Evolutionary conservation across 352 stramenopile genomes (phyloP).

Genomic region (Pythium rhizo-oryzae): DNA sequence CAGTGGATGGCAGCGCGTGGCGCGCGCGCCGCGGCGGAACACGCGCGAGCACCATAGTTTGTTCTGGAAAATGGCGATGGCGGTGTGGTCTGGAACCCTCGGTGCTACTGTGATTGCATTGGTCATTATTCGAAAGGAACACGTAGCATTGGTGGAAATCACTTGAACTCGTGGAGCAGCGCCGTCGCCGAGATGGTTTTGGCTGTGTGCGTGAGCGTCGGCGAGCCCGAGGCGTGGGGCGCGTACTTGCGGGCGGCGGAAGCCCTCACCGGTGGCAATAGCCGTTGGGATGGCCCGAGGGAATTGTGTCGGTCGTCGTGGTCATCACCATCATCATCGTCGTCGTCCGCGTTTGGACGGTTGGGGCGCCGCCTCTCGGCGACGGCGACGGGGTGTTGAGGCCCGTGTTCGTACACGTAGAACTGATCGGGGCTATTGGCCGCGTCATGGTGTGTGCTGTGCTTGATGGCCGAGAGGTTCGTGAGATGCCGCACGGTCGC

Average conservation of each 20-base stretch:
- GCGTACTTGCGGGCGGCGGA: constrained; percentile 15
- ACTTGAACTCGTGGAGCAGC: constrained; percentile 32
- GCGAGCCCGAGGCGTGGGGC: constrained; percentile 20
- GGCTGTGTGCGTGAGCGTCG: constrained; percentile 41
- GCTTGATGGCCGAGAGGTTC: constrained; percentile 13
- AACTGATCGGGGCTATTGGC: constrained; percentile 3
- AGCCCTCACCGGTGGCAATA: constrained; percentile 5
- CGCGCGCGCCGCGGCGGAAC: not conserved
- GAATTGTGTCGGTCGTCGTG: not conserved
- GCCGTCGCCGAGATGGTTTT: constrained; percentile 51
- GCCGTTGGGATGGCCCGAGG: not conserved
- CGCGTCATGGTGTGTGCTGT: not conserved
- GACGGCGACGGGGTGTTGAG: too few relatives aligned
- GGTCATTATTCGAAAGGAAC: constrained; percentile 16
- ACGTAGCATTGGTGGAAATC: constrained; percentile 26
- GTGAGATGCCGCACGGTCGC: constrained; percentile 36
- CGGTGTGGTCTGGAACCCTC: too few relatives aligned
- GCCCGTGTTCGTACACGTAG: constrained; percentile 24
- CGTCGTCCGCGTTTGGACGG: not conserved
- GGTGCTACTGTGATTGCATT: constrained; percentile 16
- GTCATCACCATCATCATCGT: constrained; percentile 6
- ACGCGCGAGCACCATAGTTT: constrained; percentile 10
- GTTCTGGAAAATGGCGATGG: not conserved
- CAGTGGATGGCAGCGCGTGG: not conserved
- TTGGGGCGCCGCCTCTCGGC: not conserved